Conservation (phyloP, 352 stramenopile species). For the Globisporangium okanoganense region DNA sequence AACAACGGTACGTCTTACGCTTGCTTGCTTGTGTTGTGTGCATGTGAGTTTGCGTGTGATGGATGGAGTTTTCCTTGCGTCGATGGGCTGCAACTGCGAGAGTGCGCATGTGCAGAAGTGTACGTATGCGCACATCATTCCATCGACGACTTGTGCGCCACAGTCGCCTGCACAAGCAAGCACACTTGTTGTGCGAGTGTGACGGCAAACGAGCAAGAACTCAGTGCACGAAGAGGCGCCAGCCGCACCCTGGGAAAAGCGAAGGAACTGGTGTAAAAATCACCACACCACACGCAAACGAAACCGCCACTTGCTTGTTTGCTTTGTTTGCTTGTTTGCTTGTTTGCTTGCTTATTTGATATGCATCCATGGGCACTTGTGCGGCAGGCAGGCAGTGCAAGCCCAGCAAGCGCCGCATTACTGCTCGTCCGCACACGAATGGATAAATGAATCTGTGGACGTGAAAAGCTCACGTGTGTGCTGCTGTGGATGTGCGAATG, state of each 20-base stretch:
- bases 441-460: not conserved
- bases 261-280: not conserved
- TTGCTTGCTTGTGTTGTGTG: not conserved
- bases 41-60: not conserved
- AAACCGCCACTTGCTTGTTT: constrained; percentile 5
- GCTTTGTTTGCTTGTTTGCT: not conserved
- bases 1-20: constrained; percentile 8
- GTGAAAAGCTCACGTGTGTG: not conserved
- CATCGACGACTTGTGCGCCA: not conserved
- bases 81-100: not conserved
- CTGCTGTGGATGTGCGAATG: not conserved
- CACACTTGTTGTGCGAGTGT: not conserved
- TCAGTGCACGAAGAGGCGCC: not conserved
- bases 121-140: not conserved
- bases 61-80: not conserved
- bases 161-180: not conserved
- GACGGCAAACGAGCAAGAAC: not conserved
- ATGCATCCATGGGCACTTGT: not conserved
- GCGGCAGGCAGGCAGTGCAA: no score
- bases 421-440: constrained; percentile 2
- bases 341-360: not conserved
- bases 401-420: constrained; percentile 2
- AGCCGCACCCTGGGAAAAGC: not conserved
- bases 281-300: not conserved
- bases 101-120: not conserved